Evolutionary conservation across 2,329 filamentous ascomycete species (phyloP), one percentile per base, ranked within the genome.

Genomic region (Alternaria gaisen): DNA sequence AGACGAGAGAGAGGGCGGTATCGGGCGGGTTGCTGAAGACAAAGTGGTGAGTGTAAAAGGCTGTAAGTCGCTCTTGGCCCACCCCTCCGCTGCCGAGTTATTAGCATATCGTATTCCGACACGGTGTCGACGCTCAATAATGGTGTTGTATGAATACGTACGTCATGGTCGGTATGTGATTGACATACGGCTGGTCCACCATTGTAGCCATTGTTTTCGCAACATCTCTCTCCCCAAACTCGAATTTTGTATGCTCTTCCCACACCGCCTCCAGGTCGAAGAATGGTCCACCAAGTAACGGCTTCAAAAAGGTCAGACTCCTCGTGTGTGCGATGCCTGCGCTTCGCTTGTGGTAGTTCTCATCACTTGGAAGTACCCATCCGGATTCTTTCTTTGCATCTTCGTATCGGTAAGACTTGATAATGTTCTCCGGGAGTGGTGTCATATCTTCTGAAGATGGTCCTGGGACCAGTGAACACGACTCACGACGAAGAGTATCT

Each of bases 191-290:
- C 74, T 92, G 87, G 48, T 88, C 83, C 2, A 93, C 90, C 91
- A 94, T 93, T 0, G 91, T 93, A n/a, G 83, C 83, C 91, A 94
- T 93, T 0, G 91, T 94, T 65, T 87, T 86, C 63, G 87, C 87
- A 0, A 92, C 90, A 2, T 86, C 87, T 11, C 90, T 84, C 56
- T 88, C 86, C 1, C 77, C 86, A 73, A 94, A 94, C 72, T 93
- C 90, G 67, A 85, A 90, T 43, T 84, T 83, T 0, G 89, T 91
- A 73, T 94, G 91, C 76, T 93, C 90, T 8, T 93, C 90, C 91
- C 91, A 94, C 50, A 93, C 88, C 1, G 84, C 84, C 72, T 94
- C 91, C 9, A 94, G 85, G 66, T 93, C 89, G 70, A 93, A 92
- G 62, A 83, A 85, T 0, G 91, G 90, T 0, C 90, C 91, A 0